Evolutionary conservation across 2,329 filamentous ascomycete genomes (phyloP).

Genomic region (Nemania sp.): DNA sequence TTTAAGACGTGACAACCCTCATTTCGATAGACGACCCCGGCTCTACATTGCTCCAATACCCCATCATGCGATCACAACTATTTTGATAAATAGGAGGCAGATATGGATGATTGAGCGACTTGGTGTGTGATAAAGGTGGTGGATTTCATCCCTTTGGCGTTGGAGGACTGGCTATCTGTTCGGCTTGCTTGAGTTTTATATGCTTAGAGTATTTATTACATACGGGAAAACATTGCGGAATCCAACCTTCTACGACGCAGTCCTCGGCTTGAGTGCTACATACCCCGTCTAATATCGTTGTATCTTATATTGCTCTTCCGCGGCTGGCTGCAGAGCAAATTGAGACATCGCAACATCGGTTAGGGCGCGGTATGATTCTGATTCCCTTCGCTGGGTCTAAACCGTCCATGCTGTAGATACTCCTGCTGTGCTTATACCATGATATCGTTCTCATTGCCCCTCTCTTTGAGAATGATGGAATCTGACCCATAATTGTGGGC

Average conservation of each 20-base stretch:
- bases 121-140: slow-evolving; percentile 12
- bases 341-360: no score
- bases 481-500: neutral
- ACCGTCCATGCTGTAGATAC: neutral
- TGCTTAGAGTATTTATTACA: slow-evolving; percentile 11
- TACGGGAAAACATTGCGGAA: neutral
- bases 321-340: neutral
- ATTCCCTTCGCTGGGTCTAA: neutral
- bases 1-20: slow-evolving; percentile 9
- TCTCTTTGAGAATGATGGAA: no score
- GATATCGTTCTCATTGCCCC: no score
- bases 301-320: neutral
- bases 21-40: slow-evolving; percentile 24
- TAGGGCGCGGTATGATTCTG: neutral
- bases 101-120: slow-evolving; percentile 10
- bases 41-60: slow-evolving; percentile 16
- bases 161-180: slow-evolving; percentile 14
- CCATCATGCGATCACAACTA: slow-evolving; percentile 19
- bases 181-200: slow-evolving; percentile 5
- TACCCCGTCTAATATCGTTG: neutral
- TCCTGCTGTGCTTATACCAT: no score
- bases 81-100: slow-evolving; percentile 13
- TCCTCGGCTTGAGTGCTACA: neutral
- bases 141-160: slow-evolving; percentile 28
- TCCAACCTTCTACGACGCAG: neutral